Evolutionary conservation across 164 flowering plant species (phyloP).

Genomic region (Macadamia tetraphylla): DNA sequence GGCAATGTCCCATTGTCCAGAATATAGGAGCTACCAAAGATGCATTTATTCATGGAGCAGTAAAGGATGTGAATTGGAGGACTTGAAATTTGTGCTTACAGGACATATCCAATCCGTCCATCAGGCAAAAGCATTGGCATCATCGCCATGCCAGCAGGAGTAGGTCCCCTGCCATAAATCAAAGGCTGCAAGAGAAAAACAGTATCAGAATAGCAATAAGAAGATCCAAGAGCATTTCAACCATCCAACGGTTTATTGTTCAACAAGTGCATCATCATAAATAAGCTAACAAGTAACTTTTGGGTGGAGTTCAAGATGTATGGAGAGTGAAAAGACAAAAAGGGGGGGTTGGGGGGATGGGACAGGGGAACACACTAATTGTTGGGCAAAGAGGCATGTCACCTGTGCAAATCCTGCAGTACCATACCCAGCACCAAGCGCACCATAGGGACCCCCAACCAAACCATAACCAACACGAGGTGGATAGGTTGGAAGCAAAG

Average conservation of each 20-base stretch:
- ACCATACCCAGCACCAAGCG: slow-evolving; percentile 44
- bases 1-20: too few species aligned
- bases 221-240: not conserved
- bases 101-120: slow-evolving; percentile 82
- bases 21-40: too few species aligned
- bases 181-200: slow-evolving; percentile 44
- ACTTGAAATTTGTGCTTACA: slow-evolving; percentile 41
- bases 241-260: not conserved
- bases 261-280: not conserved
- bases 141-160: slow-evolving; percentile 83
- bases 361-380: too few species aligned
- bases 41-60: too few species aligned
- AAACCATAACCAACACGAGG: slow-evolving; percentile 66
- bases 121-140: slow-evolving; percentile 88
- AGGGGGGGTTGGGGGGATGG: too few species aligned
- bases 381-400: not conserved
- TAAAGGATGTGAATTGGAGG: not conserved
- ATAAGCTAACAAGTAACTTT: too few species aligned
- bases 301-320: too few species aligned
- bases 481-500: slow-evolving; percentile 50
- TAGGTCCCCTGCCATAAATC: slow-evolving; percentile 69
- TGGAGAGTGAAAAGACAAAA: too few species aligned
- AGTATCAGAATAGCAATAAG: not conserved
- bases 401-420: slow-evolving; percentile 59
- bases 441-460: slow-evolving; percentile 49